Percentiles rank a stretch among this genome's conserved stretches.
Evolutionary conservation across 164 flowering plant genomes (phyloP).

Genomic region (Stephania cephalantha): DNA sequence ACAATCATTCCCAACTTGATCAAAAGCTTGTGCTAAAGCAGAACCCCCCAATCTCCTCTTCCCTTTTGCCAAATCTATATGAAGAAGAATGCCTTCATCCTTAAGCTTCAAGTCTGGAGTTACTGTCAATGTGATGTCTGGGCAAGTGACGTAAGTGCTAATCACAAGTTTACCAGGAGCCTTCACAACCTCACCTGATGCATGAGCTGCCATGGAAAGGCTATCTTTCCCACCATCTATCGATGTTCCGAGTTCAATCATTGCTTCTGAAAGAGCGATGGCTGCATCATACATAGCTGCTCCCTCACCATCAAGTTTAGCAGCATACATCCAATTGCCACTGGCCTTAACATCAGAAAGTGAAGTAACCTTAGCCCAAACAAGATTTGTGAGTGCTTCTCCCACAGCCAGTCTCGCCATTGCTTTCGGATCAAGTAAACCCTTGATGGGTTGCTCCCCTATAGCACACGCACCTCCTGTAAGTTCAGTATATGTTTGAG

Average conservation of each 20-base stretch:
- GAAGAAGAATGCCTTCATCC: conserved; percentile 74
- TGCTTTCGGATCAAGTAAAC: conserved; percentile 77
- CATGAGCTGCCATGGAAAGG: conserved; percentile 92
- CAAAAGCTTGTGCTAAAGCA: conserved; percentile 86
- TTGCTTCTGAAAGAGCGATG: conserved; percentile 69
- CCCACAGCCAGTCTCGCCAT: conserved; percentile 94
- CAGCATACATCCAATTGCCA: conserved; percentile 99
- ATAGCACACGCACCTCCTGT: conserved; percentile 98
- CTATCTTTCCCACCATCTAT: conserved; percentile 99
- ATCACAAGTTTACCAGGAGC: conserved; percentile 95
- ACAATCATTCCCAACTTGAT: conserved; percentile 75
- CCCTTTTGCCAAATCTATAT: conserved; percentile 82
- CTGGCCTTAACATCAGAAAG: conserved; percentile 92
- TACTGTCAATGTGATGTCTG: conserved; percentile 88
- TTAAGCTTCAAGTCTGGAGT: conserved; percentile 87
- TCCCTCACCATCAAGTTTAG: conserved; percentile 96
- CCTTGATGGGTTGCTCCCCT: conserved; percentile 93
- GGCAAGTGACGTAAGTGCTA: conserved; percentile 83
- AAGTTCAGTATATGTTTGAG: conserved; percentile 56
- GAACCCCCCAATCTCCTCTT: conserved; percentile 90
- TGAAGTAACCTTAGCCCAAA: conserved; percentile 89
- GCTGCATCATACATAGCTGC: conserved; percentile 98
- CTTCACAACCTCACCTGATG: conserved; percentile 77
- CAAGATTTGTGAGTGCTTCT: conserved; percentile 95
- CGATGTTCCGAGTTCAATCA: conserved; percentile 89